Conservation (phyloP, 169 alveolate genomes). For the Cryptosporidium sp. region DNA sequence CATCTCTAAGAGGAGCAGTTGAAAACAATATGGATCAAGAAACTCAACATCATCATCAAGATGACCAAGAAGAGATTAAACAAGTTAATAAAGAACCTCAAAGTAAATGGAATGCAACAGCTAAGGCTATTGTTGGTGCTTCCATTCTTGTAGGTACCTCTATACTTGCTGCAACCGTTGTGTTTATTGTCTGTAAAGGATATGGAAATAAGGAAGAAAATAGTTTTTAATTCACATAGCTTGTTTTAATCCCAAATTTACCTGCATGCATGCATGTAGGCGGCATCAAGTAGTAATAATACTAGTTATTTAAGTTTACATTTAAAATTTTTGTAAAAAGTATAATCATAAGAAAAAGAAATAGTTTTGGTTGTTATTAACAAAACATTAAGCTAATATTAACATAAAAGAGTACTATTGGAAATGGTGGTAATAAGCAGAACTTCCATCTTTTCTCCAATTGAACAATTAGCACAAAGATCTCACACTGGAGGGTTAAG, state of each 20-base stretch:
- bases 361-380: background rate
- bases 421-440: background rate
- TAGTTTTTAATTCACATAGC: background rate
- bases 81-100: background rate
- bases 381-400: background rate
- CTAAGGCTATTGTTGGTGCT: conserved; percentile 65
- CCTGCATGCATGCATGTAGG: background rate
- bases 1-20: conserved; percentile 35
- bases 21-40: conserved; percentile 20
- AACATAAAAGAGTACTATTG: background rate
- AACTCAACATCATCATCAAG: background rate
- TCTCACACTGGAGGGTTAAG: background rate
- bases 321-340: background rate
- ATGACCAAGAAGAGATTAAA: background rate
- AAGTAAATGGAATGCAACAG: conserved; percentile 54
- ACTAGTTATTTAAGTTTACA: conserved; percentile 4
- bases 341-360: background rate
- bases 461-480: background rate
- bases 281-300: background rate
- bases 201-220: conserved; percentile 39
- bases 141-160: conserved; percentile 69
- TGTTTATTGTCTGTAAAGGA: conserved; percentile 65
- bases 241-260: background rate
- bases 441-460: conserved; percentile 6
- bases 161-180: conserved; percentile 69